Base-by-base conservation (phyloP, 345 rosid genomes). In the Abelmoschus esculentus region DNA sequence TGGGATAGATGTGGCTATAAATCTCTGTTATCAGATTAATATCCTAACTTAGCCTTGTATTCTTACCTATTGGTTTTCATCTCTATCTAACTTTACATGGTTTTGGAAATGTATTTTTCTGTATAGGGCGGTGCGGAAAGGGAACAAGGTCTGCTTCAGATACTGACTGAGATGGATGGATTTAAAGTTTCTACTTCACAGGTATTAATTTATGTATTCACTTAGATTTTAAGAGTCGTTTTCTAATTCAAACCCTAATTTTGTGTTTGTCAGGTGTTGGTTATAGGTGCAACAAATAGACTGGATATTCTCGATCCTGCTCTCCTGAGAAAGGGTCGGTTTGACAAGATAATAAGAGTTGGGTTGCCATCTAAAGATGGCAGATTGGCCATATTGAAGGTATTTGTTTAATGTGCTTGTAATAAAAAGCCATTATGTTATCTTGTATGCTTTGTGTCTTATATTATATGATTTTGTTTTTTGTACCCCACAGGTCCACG, bases 141-240 rank as follows among this genome's bases (percentile, higher is more conserved):
- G 81, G 98, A 93, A 76, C 98, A 93, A 77, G 98, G 98, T 59
- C 80, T 93, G 66, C 98, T 93, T 82, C 98, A 93, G 84, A 87
- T 93, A 80, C 76, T 93, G 75, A 93, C 97, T 7, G 98, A 93
- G 84, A 84, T 93, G 96, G 98, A 93, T 83, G 98, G 98, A 78
- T 93, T 93, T 73, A 89, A 86, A 84, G 96, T 85, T 72, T 82
- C 86, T 40, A 89, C 96, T 66, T 85, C 97, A 61, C 96, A 93
- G 86, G 98, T 91, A 73, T 77, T 75, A 74, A 72, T 74, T 52
- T 42, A 66, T 22, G 15, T 57, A 31, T 59, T 76, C 58, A 53
- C 31, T 42, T 32, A 9, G 64, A 71, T 62, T 42, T 63, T 60
- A 53, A 38, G 32, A 59, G 42, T 12, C 34, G 12, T 7, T 74